phyloP scores from a whole-genome alignment of 495 filamentous ascomycete species.

The Penicillium coprophilum region DNA sequence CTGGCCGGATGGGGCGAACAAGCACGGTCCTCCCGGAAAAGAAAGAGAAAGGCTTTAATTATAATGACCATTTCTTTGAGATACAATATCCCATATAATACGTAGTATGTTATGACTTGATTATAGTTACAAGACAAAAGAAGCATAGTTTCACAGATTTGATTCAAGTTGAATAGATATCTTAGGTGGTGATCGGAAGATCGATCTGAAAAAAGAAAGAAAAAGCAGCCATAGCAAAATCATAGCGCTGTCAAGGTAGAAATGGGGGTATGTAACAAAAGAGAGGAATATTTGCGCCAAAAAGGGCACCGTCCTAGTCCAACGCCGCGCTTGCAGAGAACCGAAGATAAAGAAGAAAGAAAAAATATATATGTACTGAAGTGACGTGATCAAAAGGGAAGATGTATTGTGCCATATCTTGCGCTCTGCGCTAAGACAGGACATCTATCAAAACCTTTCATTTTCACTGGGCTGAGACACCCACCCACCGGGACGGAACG shows the following conservation, averaged over 20 bases:
- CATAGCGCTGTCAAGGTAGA: slow-evolving; percentile 4
- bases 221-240: background rate
- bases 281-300: slow-evolving; percentile 16
- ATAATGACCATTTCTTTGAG: no score
- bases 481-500: slow-evolving; percentile 45
- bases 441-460: background rate
- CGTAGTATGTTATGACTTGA: background rate
- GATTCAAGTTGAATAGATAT: slow-evolving; percentile 9
- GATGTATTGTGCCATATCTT: background rate
- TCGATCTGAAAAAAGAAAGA: slow-evolving; percentile 2
- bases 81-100: no score
- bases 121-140: background rate
- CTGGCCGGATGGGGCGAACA: background rate
- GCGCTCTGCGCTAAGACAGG: slow-evolving; percentile 20
- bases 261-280: slow-evolving; percentile 22
- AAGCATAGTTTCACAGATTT: background rate
- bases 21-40: background rate
- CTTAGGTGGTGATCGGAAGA: background rate
- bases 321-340: slow-evolving; percentile 31
- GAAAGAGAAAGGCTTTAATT: no score
- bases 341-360: slow-evolving; percentile 13
- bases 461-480: slow-evolving; percentile 34
- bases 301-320: slow-evolving; percentile 22
- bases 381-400: background rate
- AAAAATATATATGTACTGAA: slow-evolving; percentile 19